Evolutionary conservation across 225 moss, liverwort and hornwort genomes (phyloP).

Genomic region (Rhytidiadelphus loreus): DNA sequence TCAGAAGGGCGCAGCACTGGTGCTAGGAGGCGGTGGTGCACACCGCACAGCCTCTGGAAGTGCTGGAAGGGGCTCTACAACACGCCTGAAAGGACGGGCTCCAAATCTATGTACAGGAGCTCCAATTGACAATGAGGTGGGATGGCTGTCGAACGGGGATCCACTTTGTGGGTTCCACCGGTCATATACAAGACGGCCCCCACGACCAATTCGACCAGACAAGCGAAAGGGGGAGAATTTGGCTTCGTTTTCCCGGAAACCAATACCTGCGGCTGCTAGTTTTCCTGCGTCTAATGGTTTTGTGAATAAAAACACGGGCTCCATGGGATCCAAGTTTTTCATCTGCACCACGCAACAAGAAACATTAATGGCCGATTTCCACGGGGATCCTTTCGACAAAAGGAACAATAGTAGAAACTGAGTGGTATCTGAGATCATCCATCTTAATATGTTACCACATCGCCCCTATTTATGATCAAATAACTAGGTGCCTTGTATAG

Average conservation of each 20-base stretch:
- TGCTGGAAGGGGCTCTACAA: constrained; percentile 27
- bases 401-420: not conserved
- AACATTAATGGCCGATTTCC: not conserved
- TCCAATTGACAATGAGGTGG: constrained; percentile 41
- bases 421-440: not conserved
- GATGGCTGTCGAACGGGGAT: constrained; percentile 60
- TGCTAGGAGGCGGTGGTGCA: constrained; percentile 26
- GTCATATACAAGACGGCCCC: constrained; percentile 97
- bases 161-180: constrained; percentile 85
- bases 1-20: constrained; percentile 38
- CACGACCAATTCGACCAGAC: constrained; percentile 86
- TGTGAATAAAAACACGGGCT: constrained; percentile 91
- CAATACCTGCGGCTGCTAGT: constrained; percentile 71
- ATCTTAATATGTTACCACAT: not conserved
- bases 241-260: constrained; percentile 45
- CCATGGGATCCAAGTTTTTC: constrained; percentile 76
- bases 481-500: not conserved
- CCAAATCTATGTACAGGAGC: constrained; percentile 74
- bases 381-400: too few species aligned
- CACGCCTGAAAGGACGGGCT: constrained; percentile 61
- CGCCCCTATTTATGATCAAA: not conserved
- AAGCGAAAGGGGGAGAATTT: constrained; percentile 47
- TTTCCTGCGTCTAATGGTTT: constrained; percentile 88
- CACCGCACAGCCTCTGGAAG: constrained; percentile 17
- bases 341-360: constrained; percentile 36